phyloP scores from a whole-genome alignment of 148 eudicot species.

The Silene uniflora region DNA sequence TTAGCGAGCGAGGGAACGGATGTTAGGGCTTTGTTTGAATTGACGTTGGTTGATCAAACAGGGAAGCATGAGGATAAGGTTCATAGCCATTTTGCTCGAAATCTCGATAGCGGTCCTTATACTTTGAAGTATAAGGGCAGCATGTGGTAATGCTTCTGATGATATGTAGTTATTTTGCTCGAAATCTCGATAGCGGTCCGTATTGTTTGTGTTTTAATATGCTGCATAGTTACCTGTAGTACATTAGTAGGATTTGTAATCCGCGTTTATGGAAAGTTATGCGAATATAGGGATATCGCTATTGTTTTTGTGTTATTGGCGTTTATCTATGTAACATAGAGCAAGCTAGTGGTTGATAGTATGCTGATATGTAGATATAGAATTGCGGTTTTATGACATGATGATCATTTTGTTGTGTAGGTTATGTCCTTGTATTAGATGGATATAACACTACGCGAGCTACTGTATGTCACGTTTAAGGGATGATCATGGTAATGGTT shows the following conservation, averaged over 20 bases:
- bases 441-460: not conserved
- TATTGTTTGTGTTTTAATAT: not conserved
- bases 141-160: constrained; percentile 70
- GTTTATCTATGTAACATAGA: too few relatives aligned
- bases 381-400: not conserved
- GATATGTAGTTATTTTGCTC: constrained; percentile 2
- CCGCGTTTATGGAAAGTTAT: too few relatives aligned
- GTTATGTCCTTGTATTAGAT: not conserved
- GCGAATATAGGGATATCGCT: too few relatives aligned
- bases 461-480: not conserved
- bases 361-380: not conserved
- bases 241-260: too few relatives aligned
- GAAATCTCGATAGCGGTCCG: too few relatives aligned
- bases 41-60: constrained; percentile 75
- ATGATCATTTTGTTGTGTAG: not conserved
- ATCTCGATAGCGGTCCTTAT: constrained; percentile 85
- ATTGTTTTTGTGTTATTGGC: too few relatives aligned
- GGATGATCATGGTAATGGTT: not conserved
- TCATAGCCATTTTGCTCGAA: constrained; percentile 85
- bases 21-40: constrained; percentile 89
- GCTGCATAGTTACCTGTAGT: not conserved
- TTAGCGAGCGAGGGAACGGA: constrained; percentile 87
- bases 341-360: not conserved
- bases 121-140: constrained; percentile 83
- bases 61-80: constrained; percentile 71